Evolutionary conservation across 1,139 yeast species (phyloP).

Genomic region (Yamadazyma sp.): DNA sequence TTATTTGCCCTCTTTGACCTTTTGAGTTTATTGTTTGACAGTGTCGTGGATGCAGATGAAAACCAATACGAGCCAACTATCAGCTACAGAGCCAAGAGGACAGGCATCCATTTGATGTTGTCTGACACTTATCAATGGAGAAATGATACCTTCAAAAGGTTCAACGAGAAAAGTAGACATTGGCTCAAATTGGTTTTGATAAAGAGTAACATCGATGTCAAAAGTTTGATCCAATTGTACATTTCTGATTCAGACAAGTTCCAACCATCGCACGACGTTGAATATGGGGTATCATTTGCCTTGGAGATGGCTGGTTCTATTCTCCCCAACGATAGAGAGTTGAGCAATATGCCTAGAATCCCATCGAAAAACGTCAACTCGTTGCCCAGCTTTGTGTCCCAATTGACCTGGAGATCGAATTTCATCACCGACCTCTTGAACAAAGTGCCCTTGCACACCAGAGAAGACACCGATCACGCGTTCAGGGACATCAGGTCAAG

Average conservation of each 20-base stretch:
- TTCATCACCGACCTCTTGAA: conserved; percentile 43
- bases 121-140: conserved; percentile 85
- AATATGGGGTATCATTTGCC: conserved; percentile 87
- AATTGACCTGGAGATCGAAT: conserved; percentile 71
- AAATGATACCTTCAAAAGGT: conserved; percentile 58
- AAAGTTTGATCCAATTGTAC: conserved; percentile 72
- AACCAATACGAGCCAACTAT: conserved; percentile 80
- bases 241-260: conserved; percentile 50
- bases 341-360: conserved; percentile 31
- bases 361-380: conserved; percentile 47
- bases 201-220: conserved; percentile 69
- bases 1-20: conserved; percentile 80
- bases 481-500: conserved; percentile 21
- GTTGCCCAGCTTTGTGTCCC: conserved; percentile 73
- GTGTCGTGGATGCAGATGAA: conserved; percentile 83
- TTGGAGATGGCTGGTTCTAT: conserved; percentile 81
- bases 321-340: conserved; percentile 62
- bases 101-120: conserved; percentile 60
- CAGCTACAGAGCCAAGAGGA: conserved; percentile 58
- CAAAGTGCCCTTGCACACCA: conserved; percentile 33
- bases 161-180: conserved; percentile 57
- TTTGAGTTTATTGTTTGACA: conserved; percentile 71
- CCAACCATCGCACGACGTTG: conserved; percentile 40
- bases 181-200: conserved; percentile 65
- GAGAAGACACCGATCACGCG: conserved; percentile 30